phyloP scores from a whole-genome alignment of 768 basidiomycete genomes.

The Cystobasidium onofrii region DNA sequence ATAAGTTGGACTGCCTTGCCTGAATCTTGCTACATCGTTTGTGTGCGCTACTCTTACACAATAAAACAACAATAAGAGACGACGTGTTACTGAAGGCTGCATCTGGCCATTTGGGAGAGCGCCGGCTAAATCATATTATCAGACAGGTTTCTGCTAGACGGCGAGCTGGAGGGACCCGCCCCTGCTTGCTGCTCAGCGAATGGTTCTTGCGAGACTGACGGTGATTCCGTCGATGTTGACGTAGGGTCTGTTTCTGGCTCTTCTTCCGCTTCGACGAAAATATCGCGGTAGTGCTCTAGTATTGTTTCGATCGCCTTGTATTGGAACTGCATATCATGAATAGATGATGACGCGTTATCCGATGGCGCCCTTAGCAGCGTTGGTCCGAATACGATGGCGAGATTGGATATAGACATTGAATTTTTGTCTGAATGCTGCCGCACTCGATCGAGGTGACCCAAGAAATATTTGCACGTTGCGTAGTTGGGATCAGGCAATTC shows the following conservation, averaged over 20 bases:
- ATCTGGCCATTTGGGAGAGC: neutral
- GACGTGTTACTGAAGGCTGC: neutral
- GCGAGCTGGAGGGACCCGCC: neutral
- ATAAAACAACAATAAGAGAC: neutral
- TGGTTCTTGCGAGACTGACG: neutral
- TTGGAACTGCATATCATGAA: slow-evolving; percentile 50
- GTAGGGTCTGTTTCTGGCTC: neutral
- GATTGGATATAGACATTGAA: slow-evolving; percentile 53
- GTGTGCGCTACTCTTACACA: neutral
- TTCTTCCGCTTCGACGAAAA: slow-evolving; percentile 71
- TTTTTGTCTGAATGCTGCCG: slow-evolving; percentile 58
- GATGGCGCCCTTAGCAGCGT: slow-evolving; percentile 73
- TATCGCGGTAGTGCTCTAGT: slow-evolving; percentile 84
- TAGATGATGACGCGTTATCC: slow-evolving; percentile 44
- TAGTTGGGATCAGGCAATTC: slow-evolving; percentile 98
- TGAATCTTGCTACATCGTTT: neutral
- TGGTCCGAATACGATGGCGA: slow-evolving; percentile 97
- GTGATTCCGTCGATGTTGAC: neutral
- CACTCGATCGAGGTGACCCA: slow-evolving; percentile 75
- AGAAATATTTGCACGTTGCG: slow-evolving; percentile 86
- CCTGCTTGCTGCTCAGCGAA: neutral
- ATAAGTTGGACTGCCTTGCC: neutral
- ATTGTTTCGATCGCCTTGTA: slow-evolving; percentile 85
- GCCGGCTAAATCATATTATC: neutral
- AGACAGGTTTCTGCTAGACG: neutral